Conservation (phyloP, 2,329 filamentous ascomycete species). For the Trichoderma lentiforme region DNA sequence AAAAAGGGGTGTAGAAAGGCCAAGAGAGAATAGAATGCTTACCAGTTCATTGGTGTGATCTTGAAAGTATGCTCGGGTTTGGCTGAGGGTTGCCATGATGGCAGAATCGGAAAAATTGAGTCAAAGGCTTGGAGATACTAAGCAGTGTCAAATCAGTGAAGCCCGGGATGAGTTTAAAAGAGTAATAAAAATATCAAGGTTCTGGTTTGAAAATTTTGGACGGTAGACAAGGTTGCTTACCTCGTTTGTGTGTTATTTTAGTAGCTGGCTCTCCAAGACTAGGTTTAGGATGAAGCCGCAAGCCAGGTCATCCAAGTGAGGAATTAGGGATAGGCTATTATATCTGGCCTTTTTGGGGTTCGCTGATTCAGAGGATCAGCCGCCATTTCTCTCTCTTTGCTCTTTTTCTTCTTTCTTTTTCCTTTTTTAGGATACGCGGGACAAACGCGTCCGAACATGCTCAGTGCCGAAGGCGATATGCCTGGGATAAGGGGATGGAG, state of each 20-base stretch:
- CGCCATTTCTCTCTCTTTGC: not conserved
- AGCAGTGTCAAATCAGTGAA: not conserved
- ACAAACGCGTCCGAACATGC: not conserved
- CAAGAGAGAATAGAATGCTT: constrained; percentile 22
- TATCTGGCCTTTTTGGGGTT: not conserved
- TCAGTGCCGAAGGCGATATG: not conserved
- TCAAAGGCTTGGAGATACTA: not conserved
- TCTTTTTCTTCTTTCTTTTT: not conserved
- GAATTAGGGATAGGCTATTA: not conserved
- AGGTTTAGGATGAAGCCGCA: not conserved
- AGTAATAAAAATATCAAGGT: not conserved
- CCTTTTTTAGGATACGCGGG: not conserved
- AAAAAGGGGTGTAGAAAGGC: not conserved
- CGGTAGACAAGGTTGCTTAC: not conserved
- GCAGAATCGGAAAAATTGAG: constrained; percentile 24
- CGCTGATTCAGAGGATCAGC: not conserved
- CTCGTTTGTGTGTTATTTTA: not conserved
- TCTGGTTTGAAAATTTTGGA: not conserved
- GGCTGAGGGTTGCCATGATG: constrained; percentile 31
- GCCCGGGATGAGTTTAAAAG: not conserved
- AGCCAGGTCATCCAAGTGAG: not conserved
- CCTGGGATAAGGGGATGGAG: not conserved
- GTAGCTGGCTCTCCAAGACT: not conserved
- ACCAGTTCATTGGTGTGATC: constrained; percentile 29
- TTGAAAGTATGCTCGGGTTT: constrained; percentile 30